These are phyloP conservation scores for Nothomitra cinnamomea DNA, from an alignment of 2,329 filamentous ascomycete genomes.

Conservation along the genomic window DNA sequence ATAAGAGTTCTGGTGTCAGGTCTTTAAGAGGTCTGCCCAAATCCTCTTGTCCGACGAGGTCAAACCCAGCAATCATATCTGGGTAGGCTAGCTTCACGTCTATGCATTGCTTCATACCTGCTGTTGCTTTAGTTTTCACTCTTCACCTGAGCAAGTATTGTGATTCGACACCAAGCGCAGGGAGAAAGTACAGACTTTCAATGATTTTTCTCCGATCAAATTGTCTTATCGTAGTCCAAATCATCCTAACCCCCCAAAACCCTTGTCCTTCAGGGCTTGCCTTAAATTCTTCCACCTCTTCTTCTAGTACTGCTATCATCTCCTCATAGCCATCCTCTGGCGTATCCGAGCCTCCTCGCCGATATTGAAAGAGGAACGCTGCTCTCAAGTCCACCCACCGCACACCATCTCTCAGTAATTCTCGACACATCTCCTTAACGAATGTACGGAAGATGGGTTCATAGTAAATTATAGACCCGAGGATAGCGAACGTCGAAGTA, in stretches of 20 bases:
- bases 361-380: conserved; percentile 57
- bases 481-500: conserved; percentile 51
- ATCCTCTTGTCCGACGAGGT: conserved; percentile 81
- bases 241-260: conserved; percentile 75
- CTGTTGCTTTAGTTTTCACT: neutral
- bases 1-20: conserved; percentile 71
- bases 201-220: conserved; percentile 49
- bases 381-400: conserved; percentile 70
- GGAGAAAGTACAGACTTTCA: conserved; percentile 30
- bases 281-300: conserved; percentile 66
- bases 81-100: conserved; percentile 64
- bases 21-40: conserved; percentile 57
- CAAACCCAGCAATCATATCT: conserved; percentile 68
- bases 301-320: conserved; percentile 55
- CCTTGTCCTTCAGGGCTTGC: conserved; percentile 47
- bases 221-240: conserved; percentile 62
- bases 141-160: neutral
- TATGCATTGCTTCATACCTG: conserved; percentile 75
- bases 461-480: conserved; percentile 65
- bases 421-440: conserved; percentile 50
- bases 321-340: conserved; percentile 51
- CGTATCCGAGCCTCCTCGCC: conserved; percentile 42
- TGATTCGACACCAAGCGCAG: neutral
- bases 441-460: conserved; percentile 76
- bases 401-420: conserved; percentile 65